Evolutionary conservation across 257 asterid genomes (phyloP).

Genomic region (Craterostigma plantagineum): DNA sequence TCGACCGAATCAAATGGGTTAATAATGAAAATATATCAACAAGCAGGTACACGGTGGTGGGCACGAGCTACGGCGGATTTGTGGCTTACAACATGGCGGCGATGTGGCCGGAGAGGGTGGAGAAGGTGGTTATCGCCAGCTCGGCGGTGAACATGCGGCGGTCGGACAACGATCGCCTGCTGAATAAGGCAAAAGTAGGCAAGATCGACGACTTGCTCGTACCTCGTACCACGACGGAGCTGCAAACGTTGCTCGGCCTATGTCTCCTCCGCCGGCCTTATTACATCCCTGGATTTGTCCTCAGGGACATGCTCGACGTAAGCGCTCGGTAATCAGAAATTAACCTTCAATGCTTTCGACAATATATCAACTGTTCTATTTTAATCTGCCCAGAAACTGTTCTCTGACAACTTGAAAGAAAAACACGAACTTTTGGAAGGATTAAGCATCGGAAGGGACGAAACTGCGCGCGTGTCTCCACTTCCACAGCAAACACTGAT

Average conservation of each 20-base stretch:
- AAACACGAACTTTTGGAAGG: conserved; percentile 51
- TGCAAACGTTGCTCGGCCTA: conserved; percentile 20
- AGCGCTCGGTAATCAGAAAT: too few species aligned
- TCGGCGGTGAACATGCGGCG: conserved; percentile 45
- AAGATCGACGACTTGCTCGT: conserved; percentile 38
- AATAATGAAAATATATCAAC: too few species aligned
- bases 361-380: background rate
- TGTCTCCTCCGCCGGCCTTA: conserved; percentile 16
- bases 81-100: conserved; percentile 59
- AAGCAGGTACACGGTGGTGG: conserved; percentile 40
- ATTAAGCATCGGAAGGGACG: conserved; percentile 34
- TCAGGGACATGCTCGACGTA: conserved; percentile 28
- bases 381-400: conserved; percentile 30
- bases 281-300: conserved; percentile 42
- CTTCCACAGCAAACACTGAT: conserved; percentile 49
- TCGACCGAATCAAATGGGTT: too few species aligned
- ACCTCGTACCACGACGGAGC: conserved; percentile 28
- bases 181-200: conserved; percentile 26
- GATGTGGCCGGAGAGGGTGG: conserved; percentile 61
- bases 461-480: conserved; percentile 19
- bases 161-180: conserved; percentile 25
- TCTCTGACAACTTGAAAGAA: conserved; percentile 39
- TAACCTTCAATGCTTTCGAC: too few species aligned
- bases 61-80: conserved; percentile 82
- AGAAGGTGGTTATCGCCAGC: conserved; percentile 77